Conservation (phyloP, 176 grass and related monocot genomes). For the Cenchrus purpureus region DNA sequence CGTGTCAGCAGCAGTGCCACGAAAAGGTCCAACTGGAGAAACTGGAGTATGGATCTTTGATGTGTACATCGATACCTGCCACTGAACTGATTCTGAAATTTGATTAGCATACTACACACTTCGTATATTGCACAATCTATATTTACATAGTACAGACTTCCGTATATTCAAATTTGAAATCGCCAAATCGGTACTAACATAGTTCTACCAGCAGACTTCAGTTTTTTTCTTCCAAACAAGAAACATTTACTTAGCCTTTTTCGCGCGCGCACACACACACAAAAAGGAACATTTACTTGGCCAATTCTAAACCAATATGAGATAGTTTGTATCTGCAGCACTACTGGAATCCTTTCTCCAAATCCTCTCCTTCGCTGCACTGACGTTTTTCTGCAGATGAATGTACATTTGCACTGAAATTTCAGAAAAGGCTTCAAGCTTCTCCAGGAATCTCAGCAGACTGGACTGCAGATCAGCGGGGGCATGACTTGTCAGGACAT, state of each 20-base stretch:
- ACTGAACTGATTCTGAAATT: not conserved
- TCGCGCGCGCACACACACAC: not conserved
- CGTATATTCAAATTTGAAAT: no score
- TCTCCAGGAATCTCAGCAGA: slow-evolving; percentile 50
- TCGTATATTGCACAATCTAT: not conserved
- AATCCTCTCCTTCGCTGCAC: slow-evolving; percentile 27
- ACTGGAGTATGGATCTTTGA: not conserved
- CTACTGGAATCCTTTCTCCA: slow-evolving; percentile 3
- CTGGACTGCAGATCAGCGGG: slow-evolving; percentile 31
- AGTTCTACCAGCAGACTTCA: no score
- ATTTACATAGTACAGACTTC: no score
- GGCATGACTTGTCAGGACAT: slow-evolving; percentile 1
- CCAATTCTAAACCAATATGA: not conserved
- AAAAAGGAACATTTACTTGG: not conserved
- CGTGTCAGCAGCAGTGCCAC: not conserved
- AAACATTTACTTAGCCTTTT: no score
- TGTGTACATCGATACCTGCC: not conserved
- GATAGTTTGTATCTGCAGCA: not conserved
- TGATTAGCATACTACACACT: not conserved
- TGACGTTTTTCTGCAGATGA: slow-evolving; percentile 41
- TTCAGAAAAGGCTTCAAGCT: slow-evolving; percentile 51
- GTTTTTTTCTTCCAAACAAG: no score
- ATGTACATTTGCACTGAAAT: slow-evolving; percentile 51
- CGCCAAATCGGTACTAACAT: not conserved
- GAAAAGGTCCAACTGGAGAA: not conserved